Base-by-base conservation (phyloP, 2,329 filamentous ascomycete genomes). In the Xylaria sp. region DNA sequence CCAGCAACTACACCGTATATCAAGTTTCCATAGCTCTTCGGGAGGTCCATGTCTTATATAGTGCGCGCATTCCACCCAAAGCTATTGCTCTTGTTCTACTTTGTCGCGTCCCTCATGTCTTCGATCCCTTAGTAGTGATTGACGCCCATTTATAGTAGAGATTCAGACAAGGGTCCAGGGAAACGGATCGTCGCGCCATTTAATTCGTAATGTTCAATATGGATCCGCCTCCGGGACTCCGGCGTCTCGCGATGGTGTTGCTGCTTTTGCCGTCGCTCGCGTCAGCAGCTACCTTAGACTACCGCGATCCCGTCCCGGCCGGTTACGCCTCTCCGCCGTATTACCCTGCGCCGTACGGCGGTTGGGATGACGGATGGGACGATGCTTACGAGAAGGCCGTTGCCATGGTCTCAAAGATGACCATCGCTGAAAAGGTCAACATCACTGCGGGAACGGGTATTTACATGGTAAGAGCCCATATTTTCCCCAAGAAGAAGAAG, bases 361-460 rank as follows among this genome's bases (percentile, higher is more conserved):
- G 91, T 40, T 93, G 91, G 88, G 78, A 83, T 0, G 77, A 83
- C 5, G 84, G 85, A 60, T 94, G 91, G 91, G 79, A 79, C 21
- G 84, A 84, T 17, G 89, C 89, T 69, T 94, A 93, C 72, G 78
- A 78, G 55, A 92, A 90, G 70, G 91, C 91, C 1, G 82, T 87
- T 60, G 76, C 80, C 3, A 75, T 94, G 14, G 91, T 94, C 15
- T 84, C 86, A 56, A 84, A 87, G 50, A 92, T 94, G 90, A 94
- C 90, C 0, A 76, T 94, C 59, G 90, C 90, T 1, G 91, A 94
- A 74, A 94, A 94, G 78, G 88, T 89, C 3, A 94, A 93, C 72
- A 82, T 93, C 54, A 92, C 90, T 0, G 85, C 85, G 1, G 91
- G 91, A 3, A 89, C 84, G 1, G 90, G 90, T 1, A 83, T 89